These are phyloP conservation scores for Termitomyces sp. DNA, from an alignment of 1,284 basidiomycete genomes.

Conservation along the genomic window DNA sequence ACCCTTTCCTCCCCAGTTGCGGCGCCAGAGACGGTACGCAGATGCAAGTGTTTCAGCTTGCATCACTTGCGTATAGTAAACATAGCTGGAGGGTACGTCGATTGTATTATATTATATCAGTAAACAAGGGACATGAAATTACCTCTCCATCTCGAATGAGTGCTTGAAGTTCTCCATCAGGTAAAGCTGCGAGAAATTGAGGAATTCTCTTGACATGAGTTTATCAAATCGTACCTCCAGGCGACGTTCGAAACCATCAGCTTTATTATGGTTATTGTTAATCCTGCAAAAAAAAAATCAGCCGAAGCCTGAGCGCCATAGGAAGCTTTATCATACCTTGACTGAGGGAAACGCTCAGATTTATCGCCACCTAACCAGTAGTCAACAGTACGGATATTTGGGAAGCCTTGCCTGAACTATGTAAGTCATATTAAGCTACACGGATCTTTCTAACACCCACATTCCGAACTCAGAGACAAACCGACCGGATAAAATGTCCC, in stretches of 20 bases:
- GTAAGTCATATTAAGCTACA: conserved; percentile 1
- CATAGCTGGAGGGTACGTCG: conserved; percentile 41
- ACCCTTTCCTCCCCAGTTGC: conserved; percentile 71
- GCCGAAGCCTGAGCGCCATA: background rate
- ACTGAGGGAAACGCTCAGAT: conserved; percentile 78
- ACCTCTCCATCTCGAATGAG: conserved; percentile 83
- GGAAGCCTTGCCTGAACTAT: conserved; percentile 67
- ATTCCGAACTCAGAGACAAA: conserved; percentile 91
- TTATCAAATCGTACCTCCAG: conserved; percentile 55
- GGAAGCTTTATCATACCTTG: conserved; percentile 43
- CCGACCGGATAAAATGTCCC: conserved; percentile 79
- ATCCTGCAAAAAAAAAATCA: conserved; percentile 35
- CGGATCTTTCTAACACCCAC: conserved; percentile 35
- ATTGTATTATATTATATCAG: background rate
- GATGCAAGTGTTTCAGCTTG: conserved; percentile 75
- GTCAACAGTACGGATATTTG: conserved; percentile 79
- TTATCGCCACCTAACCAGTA: conserved; percentile 74
- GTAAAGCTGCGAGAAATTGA: background rate
- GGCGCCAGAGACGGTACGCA: conserved; percentile 73
- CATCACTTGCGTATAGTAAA: conserved; percentile 81
- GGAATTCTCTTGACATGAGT: background rate
- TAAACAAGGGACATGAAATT: background rate
- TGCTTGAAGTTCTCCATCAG: conserved; percentile 42
- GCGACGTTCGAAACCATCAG: conserved; percentile 80
- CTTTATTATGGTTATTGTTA: conserved; percentile 85